Percentiles rank a stretch among this genome's conserved stretches.
These are phyloP conservation scores for Carex pumila DNA, from an alignment of 176 grass and related monocot genomes.

Conservation along the genomic window DNA sequence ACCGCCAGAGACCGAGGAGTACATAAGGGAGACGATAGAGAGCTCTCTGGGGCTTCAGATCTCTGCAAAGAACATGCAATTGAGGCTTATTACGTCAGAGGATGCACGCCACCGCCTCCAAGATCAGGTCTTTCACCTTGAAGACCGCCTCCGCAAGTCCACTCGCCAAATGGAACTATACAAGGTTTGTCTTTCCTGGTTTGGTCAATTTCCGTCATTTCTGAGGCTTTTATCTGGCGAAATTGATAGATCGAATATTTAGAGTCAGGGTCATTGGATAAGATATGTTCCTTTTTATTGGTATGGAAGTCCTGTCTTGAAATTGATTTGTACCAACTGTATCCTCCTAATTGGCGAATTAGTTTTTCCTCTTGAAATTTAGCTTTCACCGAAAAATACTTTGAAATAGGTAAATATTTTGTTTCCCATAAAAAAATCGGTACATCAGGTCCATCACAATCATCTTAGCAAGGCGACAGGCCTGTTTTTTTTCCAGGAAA, in stretches of 20 bases:
- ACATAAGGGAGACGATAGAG: conserved; percentile 64
- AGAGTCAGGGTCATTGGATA: background rate
- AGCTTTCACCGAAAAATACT: background rate
- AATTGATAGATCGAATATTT: background rate
- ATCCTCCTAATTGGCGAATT: background rate
- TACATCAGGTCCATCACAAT: background rate
- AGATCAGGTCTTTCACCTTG: conserved; percentile 65
- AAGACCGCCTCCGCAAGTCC: conserved; percentile 55
- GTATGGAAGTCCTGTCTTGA: background rate
- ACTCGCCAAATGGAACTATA: conserved; percentile 35
- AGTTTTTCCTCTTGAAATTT: background rate
- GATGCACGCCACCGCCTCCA: conserved; percentile 65
- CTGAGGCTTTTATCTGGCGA: background rate
- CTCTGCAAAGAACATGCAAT: conserved; percentile 47
- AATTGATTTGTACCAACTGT: background rate
- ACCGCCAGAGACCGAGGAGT: conserved; percentile 41
- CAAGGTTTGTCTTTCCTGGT: conserved; percentile 18
- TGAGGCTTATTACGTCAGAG: conserved; percentile 71
- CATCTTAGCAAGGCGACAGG: background rate
- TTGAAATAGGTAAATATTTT: background rate
- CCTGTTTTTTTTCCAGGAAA: background rate
- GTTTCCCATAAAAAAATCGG: background rate
- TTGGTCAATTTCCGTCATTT: background rate
- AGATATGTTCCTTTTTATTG: background rate
- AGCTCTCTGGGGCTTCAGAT: conserved; percentile 69